Evolutionary conservation across 371 early-diverging fungal genomes (phyloP), one percentile per base, ranked within the genome.

Genomic region (Actinomucor elegans): DNA sequence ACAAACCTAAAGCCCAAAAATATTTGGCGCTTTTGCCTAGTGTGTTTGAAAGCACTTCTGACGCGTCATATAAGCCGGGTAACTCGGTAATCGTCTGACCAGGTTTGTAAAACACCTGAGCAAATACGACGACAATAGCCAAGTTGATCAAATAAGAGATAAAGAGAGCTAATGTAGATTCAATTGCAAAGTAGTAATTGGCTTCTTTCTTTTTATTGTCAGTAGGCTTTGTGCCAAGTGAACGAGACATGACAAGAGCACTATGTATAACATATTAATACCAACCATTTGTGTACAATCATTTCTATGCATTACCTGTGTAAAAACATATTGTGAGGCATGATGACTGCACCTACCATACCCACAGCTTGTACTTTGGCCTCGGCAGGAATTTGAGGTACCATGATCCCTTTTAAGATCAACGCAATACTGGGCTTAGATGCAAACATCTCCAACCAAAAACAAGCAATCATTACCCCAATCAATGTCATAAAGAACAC

Each of bases 261-360:
- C 84, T 72, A 15, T 23, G 17, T 24, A 36, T n/a, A n/a, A 46
- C 31, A n/a, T 15, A 43, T 24, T 17, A 44, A 37, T 43, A 38
- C 5, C 4, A 42, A 27, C 15, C 15, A 31, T 46, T 1, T 20
- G 4, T 45, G 1, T 10, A 34, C 2, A 17, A 5, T 4, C 33
- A 21, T 2, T 12, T 18, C 21, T 11, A 18, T 11, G 17, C 28
- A 2, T 59, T 71, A 71, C 76, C 72, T 72, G 50, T 90, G 90
- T 48, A 90, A 64, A 55, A 76, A 90, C 61, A 90, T 76, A 56
- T 90, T 88, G 61, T 90, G 90, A 0, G 90, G 90, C 90, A 90
- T 90, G 32, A 89, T 73, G 0, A 86, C 80, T 10, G 83, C 84
- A 2, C 89, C 89, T 20, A 89, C 55, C 64, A 87, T 85, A 21